Percentiles rank a stretch among this genome's conserved stretches.
Evolutionary conservation across 2,329 filamentous ascomycete species (phyloP).

Genomic region (Xylaria sp.): DNA sequence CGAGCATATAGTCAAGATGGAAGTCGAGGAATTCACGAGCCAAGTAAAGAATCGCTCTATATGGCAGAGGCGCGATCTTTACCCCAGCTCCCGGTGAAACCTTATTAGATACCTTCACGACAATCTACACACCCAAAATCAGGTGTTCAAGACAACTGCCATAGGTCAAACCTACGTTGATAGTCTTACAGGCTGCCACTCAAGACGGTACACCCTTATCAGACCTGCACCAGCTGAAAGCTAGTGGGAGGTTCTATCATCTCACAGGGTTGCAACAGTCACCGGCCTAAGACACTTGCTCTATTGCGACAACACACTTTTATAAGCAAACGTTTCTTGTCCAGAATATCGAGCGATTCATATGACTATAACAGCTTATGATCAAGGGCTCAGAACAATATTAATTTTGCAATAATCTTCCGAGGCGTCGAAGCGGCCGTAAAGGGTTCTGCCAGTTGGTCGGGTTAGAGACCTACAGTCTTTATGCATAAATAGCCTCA

Average conservation of each 20-base stretch:
- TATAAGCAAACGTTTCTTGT: background rate
- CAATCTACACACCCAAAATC: background rate
- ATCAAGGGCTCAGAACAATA: too few relatives aligned
- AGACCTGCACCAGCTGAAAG: background rate
- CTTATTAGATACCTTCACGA: background rate
- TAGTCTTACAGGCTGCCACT: background rate
- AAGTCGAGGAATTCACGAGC: slow-evolving; percentile 80
- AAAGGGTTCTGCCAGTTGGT: too few relatives aligned
- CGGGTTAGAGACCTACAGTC: too few relatives aligned
- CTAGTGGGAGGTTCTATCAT: too few relatives aligned
- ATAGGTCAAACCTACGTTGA: background rate
- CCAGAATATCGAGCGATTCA: background rate
- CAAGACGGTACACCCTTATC: background rate
- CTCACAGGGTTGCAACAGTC: background rate
- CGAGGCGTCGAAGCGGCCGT: too few relatives aligned
- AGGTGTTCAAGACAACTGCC: background rate
- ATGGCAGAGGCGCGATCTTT: slow-evolving; percentile 42
- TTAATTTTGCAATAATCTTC: too few relatives aligned
- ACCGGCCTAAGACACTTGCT: background rate
- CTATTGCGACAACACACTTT: background rate
- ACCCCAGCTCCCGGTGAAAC: slow-evolving; percentile 22
- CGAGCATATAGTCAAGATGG: slow-evolving; percentile 84
- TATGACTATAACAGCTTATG: background rate
- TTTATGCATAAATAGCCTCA: too few relatives aligned
- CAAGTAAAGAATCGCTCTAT: slow-evolving; percentile 55